phyloP scores from a whole-genome alignment of 805 yeast genomes.

The Kodamaea kaohsiungensis region DNA sequence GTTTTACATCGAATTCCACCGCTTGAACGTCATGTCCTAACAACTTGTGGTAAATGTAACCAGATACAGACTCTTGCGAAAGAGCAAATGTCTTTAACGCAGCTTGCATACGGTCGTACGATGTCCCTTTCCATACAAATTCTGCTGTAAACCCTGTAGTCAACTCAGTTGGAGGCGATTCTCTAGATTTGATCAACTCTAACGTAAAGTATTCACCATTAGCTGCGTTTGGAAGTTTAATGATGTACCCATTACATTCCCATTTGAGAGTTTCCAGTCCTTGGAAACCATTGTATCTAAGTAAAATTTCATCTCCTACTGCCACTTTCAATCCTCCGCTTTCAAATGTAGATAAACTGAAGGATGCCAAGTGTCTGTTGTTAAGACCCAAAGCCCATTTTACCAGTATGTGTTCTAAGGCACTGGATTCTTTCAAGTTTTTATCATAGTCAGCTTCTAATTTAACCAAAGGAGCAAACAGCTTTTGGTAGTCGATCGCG shows the following conservation, averaged over 20 bases:
- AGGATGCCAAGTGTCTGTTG: constrained; percentile 66
- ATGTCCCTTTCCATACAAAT: constrained; percentile 85
- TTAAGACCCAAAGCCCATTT: constrained; percentile 72
- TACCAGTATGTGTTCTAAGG: constrained; percentile 69
- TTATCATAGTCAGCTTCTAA: constrained; percentile 81
- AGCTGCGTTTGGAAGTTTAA: constrained; percentile 62
- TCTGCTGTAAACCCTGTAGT: constrained; percentile 76
- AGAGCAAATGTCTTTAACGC: constrained; percentile 75
- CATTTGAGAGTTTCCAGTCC: constrained; percentile 50
- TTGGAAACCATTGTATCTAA: constrained; percentile 59
- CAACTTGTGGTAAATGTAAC: constrained; percentile 71
- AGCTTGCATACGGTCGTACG: constrained; percentile 81
- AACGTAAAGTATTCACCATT: constrained; percentile 68
- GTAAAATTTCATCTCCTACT: constrained; percentile 79
- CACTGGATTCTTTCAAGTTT: constrained; percentile 72
- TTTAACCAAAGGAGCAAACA: constrained; percentile 81
- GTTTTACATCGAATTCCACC: constrained; percentile 57
- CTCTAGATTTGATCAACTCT: constrained; percentile 53
- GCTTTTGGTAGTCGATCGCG: constrained; percentile 81
- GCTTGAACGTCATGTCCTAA: constrained; percentile 77
- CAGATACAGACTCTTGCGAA: constrained; percentile 66
- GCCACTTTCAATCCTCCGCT: constrained; percentile 65
- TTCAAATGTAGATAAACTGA: constrained; percentile 68
- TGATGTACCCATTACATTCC: constrained; percentile 72
- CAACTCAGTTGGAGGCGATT: constrained; percentile 49